Conservation (phyloP, 2,329 filamentous ascomycete species). For the Phyllosticta citrichinensis region DNA sequence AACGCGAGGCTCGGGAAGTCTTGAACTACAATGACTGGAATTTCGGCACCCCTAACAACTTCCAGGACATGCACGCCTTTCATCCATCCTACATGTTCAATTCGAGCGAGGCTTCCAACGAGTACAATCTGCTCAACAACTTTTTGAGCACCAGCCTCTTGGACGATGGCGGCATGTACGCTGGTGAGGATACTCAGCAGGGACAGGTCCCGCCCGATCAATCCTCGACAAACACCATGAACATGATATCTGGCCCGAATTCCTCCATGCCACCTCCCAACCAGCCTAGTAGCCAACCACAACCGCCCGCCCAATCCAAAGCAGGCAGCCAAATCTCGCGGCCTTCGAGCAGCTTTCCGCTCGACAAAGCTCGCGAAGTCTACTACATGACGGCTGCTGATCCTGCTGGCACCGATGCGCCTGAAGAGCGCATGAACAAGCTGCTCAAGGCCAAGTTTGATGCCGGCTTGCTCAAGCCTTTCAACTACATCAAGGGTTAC, state of each 20-base stretch:
- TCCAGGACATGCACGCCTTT: conserved; percentile 88
- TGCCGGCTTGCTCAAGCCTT: conserved; percentile 85
- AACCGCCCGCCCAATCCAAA: conserved; percentile 35
- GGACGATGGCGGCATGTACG: conserved; percentile 50
- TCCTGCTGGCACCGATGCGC: conserved; percentile 73
- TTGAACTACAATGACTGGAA: conserved; percentile 74
- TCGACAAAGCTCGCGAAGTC: conserved; percentile 65
- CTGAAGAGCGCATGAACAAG: conserved; percentile 91
- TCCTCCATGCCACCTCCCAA: conserved; percentile 23
- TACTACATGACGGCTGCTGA: conserved; percentile 97
- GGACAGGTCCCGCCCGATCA: conserved; percentile 51
- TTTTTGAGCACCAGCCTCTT: conserved; percentile 87
- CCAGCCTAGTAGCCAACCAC: conserved; percentile 36
- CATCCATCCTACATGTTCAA: conserved; percentile 94
- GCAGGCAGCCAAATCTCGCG: conserved; percentile 48
- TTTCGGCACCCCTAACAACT: conserved; percentile 65
- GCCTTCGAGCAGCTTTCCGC: conserved; percentile 50
- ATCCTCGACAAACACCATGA: conserved; percentile 38
- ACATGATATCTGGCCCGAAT: conserved; percentile 25
- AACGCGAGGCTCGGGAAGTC: conserved; percentile 41
- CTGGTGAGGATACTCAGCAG: conserved; percentile 28
- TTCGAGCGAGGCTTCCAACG: conserved; percentile 86
- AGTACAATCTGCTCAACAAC: conserved; percentile 94
- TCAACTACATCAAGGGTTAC: conserved; percentile 98
- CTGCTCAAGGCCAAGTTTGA: conserved; percentile 93